phyloP scores from a whole-genome alignment of 2,329 filamentous ascomycete species.

The Fusarium penzigii region DNA sequence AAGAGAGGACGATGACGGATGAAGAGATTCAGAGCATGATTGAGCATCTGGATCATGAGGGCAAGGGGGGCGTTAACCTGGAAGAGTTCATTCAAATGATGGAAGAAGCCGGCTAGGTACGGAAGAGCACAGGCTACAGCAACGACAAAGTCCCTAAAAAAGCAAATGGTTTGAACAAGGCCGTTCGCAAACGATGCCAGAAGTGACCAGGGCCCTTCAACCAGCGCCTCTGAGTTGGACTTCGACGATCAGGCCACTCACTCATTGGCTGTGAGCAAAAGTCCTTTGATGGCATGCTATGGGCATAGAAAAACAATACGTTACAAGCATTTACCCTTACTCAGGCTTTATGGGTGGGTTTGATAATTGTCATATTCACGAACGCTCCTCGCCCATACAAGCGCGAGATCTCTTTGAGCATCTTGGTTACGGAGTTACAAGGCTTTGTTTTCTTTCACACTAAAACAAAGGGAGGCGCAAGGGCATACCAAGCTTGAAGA shows the following conservation, averaged over 20 bases:
- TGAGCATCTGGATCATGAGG: constrained; percentile 94
- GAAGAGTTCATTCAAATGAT: constrained; percentile 70
- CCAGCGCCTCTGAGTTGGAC: background rate
- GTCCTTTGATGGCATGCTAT: background rate
- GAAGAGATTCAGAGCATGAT: constrained; percentile 95
- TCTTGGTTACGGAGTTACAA: background rate
- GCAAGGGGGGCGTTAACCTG: constrained; percentile 75
- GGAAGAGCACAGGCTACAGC: background rate
- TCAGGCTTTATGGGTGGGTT: background rate
- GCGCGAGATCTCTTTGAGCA: background rate
- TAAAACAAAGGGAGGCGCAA: background rate
- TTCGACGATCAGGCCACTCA: background rate
- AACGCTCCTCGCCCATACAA: background rate
- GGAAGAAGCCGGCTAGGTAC: constrained; percentile 42
- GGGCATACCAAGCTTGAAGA: constrained; percentile 9
- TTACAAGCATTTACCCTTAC: background rate
- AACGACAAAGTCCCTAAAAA: background rate
- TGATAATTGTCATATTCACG: too few species aligned
- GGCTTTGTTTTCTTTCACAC: background rate
- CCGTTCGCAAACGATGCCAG: too few species aligned
- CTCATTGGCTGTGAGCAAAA: background rate
- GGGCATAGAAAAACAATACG: background rate
- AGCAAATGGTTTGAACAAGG: too few species aligned
- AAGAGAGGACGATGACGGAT: constrained; percentile 77
- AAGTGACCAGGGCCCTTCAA: too few species aligned